Percentiles rank a stretch among this genome's conserved stretches.
Conservation (phyloP, 805 yeast species). For the Brettanomyces sp. region DNA sequence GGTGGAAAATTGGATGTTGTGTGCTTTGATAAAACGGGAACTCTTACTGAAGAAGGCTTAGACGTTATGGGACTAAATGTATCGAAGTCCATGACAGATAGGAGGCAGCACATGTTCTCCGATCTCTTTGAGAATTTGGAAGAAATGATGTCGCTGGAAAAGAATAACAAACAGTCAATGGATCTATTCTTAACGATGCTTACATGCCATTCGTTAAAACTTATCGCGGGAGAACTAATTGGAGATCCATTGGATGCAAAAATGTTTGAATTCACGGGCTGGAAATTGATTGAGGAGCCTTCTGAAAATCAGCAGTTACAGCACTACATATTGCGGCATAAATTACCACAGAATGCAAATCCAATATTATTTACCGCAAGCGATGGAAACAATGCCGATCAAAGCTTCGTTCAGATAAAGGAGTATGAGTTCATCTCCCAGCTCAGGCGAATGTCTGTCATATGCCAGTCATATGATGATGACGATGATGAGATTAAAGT, state of each 20-base stretch:
- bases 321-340: slow-evolving; percentile 17
- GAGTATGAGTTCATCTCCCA: slow-evolving; percentile 80
- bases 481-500: slow-evolving; percentile 28
- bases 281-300: slow-evolving; percentile 67
- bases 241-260: slow-evolving; percentile 94
- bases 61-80: slow-evolving; percentile 60
- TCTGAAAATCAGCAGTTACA: slow-evolving; percentile 22
- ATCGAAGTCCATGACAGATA: slow-evolving; percentile 24
- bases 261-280: slow-evolving; percentile 84
- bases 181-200: slow-evolving; percentile 40
- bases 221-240: slow-evolving; percentile 66
- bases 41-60: slow-evolving; percentile 92
- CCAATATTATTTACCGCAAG: slow-evolving; percentile 45
- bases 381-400: slow-evolving; percentile 15
- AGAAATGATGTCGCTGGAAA: slow-evolving; percentile 8
- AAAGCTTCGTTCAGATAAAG: slow-evolving; percentile 26
- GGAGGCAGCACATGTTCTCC: slow-evolving; percentile 21
- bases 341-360: slow-evolving; percentile 29
- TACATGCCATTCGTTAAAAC: slow-evolving; percentile 80
- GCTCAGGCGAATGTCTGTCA: slow-evolving; percentile 83
- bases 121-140: slow-evolving; percentile 10
- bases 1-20: slow-evolving; percentile 88
- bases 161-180: slow-evolving; percentile 15
- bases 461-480: slow-evolving; percentile 38
- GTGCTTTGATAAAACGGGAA: slow-evolving; percentile 96